Evolutionary conservation across 2,329 filamentous ascomycete species (phyloP).

Genomic region (Arthrobotrys sphaeroides): DNA sequence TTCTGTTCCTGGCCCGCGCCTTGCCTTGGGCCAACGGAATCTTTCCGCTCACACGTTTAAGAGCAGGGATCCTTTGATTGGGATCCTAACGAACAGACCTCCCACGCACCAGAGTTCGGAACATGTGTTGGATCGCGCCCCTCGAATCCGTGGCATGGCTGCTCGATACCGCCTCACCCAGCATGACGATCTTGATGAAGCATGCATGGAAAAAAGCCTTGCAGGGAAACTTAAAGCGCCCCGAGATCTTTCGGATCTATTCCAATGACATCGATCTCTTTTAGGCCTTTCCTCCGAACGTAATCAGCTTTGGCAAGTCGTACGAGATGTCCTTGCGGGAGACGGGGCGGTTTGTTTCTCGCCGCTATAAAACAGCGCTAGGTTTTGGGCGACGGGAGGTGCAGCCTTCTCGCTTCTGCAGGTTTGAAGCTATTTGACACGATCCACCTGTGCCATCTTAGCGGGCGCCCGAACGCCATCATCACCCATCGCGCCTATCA

Average conservation of each 20-base stretch:
- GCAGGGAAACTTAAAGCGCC: not conserved
- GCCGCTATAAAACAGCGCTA: no score
- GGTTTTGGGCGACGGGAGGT: not conserved
- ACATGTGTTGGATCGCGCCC: slow-evolving; percentile 2
- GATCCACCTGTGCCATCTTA: slow-evolving; percentile 5
- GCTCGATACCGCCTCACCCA: not conserved
- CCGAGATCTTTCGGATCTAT: slow-evolving; percentile 14
- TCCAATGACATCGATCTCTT: not conserved
- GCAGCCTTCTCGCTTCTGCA: slow-evolving; percentile 7
- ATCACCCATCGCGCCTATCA: not conserved
- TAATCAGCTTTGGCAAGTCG: not conserved
- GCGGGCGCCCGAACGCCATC: slow-evolving; percentile 13
- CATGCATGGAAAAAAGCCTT: slow-evolving; percentile 2
- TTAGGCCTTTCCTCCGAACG: not conserved
- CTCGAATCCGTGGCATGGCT: not conserved
- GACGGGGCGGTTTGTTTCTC: no score
- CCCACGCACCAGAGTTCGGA: not conserved
- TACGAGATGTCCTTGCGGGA: slow-evolving; percentile 1
- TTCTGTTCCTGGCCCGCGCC: slow-evolving; percentile 47
- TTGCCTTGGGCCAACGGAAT: slow-evolving; percentile 36
- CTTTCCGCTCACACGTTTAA: slow-evolving; percentile 22
- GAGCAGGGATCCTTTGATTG: slow-evolving; percentile 31
- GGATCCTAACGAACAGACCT: not conserved
- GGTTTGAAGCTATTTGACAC: not conserved
- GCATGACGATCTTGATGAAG: not conserved